phyloP scores from a whole-genome alignment of 306 rosid species.

The Sindora glabra region DNA sequence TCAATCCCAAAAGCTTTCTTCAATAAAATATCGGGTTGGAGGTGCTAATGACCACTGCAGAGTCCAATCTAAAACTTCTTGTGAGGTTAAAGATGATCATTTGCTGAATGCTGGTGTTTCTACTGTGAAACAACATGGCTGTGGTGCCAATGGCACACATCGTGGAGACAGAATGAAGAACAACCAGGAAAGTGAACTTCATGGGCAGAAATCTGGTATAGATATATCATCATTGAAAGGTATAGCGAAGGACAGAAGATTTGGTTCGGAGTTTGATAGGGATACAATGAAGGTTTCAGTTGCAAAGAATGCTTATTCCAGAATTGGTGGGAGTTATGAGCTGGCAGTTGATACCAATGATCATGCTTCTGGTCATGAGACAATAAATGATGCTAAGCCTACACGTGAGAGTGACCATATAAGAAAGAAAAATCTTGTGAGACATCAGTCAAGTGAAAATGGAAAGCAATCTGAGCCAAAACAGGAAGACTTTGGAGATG shows the following conservation, averaged over 20 bases:
- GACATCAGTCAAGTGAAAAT: conserved; percentile 30
- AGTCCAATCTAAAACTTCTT: conserved; percentile 22
- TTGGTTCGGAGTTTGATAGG: conserved; percentile 28
- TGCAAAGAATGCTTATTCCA: conserved; percentile 34
- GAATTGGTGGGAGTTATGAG: conserved; percentile 24
- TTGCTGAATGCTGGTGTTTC: conserved; percentile 16
- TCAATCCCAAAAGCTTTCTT: conserved; percentile 30
- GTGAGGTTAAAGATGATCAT: conserved; percentile 27
- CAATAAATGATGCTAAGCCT: conserved; percentile 19
- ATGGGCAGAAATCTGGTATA: conserved; percentile 34
- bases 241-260: conserved; percentile 29
- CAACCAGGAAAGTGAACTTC: conserved; percentile 19
- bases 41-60: conserved; percentile 28
- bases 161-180: conserved; percentile 24
- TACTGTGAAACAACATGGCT: conserved; percentile 21
- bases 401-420: conserved; percentile 16
- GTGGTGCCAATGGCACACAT: conserved; percentile 18
- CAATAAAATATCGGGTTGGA: conserved; percentile 13
- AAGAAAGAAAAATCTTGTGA: conserved; percentile 16
- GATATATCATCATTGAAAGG: conserved; percentile 16
- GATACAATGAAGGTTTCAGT: conserved; percentile 32
- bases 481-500: conserved; percentile 24
- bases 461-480: conserved; percentile 28
- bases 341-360: conserved; percentile 31
- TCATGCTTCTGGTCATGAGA: conserved; percentile 20